phyloP scores from a whole-genome alignment of 176 grass and related monocot species.

The Juncus effusus region DNA sequence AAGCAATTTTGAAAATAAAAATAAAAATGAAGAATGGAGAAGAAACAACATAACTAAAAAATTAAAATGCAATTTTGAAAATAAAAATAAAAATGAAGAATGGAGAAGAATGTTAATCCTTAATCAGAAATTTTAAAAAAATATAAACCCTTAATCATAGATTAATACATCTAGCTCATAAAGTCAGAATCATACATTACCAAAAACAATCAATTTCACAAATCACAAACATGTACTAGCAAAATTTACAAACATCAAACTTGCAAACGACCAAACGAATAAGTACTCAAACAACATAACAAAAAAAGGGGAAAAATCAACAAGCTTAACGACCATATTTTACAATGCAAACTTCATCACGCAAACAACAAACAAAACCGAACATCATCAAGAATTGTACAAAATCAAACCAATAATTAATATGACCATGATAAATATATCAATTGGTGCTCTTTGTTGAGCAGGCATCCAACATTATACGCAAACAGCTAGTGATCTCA shows the following conservation, averaged over 20 bases:
- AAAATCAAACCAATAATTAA: not conserved
- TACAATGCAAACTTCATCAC: not conserved
- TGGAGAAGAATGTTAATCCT: no score
- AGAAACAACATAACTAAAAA: no score
- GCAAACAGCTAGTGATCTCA: constrained; percentile 48
- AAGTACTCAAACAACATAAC: not conserved
- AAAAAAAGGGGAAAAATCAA: not conserved
- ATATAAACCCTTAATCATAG: no score
- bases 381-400: not conserved
- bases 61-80: no score
- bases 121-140: no score
- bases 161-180: no score
- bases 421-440: constrained; percentile 12
- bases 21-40: no score
- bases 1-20: no score
- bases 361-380: not conserved
- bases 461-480: constrained; percentile 42
- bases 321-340: no score
- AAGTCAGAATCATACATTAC: no score
- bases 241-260: not conserved
- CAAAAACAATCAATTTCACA: constrained; percentile 2
- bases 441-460: constrained; percentile 23
- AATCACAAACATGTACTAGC: constrained; percentile 5
- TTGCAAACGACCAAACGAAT: not conserved
- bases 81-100: no score